Percentiles rank a stretch among this genome's conserved stretches.
These are phyloP conservation scores for Gracilaria domingensis DNA, from an alignment of 23 red algal species.

Conservation along the genomic window DNA sequence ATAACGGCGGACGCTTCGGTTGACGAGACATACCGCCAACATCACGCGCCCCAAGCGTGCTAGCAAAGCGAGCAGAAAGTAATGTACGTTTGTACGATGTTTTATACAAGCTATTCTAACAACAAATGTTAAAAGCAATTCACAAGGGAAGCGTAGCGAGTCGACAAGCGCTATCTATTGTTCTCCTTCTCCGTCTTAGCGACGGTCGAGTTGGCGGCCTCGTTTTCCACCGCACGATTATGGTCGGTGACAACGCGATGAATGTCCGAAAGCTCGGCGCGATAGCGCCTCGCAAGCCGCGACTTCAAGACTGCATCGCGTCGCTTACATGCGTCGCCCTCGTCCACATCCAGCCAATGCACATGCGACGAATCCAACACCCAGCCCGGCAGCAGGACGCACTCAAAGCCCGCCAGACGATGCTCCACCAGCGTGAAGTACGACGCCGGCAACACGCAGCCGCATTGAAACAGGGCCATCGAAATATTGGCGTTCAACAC, in stretches of 20 bases:
- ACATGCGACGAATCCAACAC: conserved; percentile 57
- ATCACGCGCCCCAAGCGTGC: too few relatives aligned
- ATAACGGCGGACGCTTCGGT: too few relatives aligned
- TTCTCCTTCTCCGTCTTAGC: background rate
- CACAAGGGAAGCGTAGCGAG: too few relatives aligned
- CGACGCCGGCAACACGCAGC: conserved; percentile 66
- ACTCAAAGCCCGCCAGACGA: conserved; percentile 70
- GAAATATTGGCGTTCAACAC: conserved; percentile 13
- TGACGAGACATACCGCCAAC: too few relatives aligned
- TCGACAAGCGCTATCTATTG: background rate
- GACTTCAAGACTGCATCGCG: conserved; percentile 26
- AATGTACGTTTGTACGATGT: too few relatives aligned
- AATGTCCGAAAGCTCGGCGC: conserved; percentile 48
- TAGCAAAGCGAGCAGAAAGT: too few relatives aligned
- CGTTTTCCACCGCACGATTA: background rate
- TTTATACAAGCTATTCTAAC: background rate
- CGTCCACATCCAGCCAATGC: conserved; percentile 58
- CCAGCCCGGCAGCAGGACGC: conserved; percentile 70
- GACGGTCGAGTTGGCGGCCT: background rate
- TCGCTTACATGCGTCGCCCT: conserved; percentile 38
- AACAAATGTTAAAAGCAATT: background rate
- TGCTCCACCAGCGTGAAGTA: conserved; percentile 57
- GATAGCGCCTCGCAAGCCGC: conserved; percentile 22
- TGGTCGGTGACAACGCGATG: background rate
- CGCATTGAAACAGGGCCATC: conserved; percentile 68